Percentiles rank a stretch among this genome's conserved stretches.
phyloP scores from a whole-genome alignment of 2,329 filamentous ascomycete genomes.

The Neopestalotiopsis sp. region DNA sequence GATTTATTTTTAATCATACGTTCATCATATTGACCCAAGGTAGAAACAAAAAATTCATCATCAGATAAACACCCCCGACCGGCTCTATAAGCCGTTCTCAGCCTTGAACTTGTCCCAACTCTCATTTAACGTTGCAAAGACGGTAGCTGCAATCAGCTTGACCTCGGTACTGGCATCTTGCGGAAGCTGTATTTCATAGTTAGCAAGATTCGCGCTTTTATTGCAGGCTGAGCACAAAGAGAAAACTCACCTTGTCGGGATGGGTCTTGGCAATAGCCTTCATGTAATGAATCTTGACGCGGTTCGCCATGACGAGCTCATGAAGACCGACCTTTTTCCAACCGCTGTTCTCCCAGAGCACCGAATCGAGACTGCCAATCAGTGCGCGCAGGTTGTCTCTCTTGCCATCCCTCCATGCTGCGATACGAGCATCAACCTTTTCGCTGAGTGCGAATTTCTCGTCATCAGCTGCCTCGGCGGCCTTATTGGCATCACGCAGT shows the following conservation, averaged over 20 bases:
- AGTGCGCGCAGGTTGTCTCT: conserved; percentile 90
- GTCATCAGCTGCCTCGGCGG: conserved; percentile 85
- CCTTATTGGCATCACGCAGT: conserved; percentile 82
- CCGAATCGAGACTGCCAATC: conserved; percentile 82
- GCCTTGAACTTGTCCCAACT: conserved; percentile 77
- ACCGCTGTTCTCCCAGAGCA: conserved; percentile 89
- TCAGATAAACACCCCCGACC: neutral
- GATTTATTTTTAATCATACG: neutral
- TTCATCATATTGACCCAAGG: neutral
- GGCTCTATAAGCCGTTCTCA: conserved; percentile 61
- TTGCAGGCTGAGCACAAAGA: no score
- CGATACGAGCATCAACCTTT: conserved; percentile 79
- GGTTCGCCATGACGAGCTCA: conserved; percentile 89
- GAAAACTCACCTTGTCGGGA: conserved; percentile 85
- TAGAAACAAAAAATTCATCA: neutral
- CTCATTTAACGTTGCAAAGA: conserved; percentile 74
- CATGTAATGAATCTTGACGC: conserved; percentile 98
- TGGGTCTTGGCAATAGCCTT: conserved; percentile 99
- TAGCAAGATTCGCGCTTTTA: conserved; percentile 18
- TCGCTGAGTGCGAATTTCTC: conserved; percentile 92
- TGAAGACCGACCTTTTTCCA: conserved; percentile 98
- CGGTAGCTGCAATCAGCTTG: conserved; percentile 67
- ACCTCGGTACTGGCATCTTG: conserved; percentile 70
- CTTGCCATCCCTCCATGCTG: conserved; percentile 88
- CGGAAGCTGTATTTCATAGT: conserved; percentile 54